Percentiles rank a stretch among this genome's conserved stretches.
Conservation (phyloP, 805 yeast genomes). For the Candida boleticola region DNA sequence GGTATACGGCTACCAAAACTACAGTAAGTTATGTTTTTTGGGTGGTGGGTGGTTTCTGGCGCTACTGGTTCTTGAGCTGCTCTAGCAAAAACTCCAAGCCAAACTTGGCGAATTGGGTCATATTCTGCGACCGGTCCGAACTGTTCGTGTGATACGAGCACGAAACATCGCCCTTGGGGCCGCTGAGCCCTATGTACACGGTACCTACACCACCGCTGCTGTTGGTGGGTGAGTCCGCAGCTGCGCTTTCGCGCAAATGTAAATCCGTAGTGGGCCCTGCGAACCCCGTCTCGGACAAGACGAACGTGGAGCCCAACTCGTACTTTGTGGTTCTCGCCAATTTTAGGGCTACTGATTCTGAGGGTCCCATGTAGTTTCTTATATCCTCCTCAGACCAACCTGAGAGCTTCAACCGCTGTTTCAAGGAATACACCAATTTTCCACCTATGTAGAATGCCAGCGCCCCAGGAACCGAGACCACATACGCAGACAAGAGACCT, state of each 20-base stretch:
- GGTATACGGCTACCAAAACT: too few relatives aligned
- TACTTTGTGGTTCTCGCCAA: constrained; percentile 76
- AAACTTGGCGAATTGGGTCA: constrained; percentile 69
- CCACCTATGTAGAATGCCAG: constrained; percentile 83
- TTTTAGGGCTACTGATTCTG: constrained; percentile 68
- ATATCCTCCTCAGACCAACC: constrained; percentile 81
- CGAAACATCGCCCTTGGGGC: constrained; percentile 58
- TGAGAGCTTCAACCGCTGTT: constrained; percentile 67
- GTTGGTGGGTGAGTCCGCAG: constrained; percentile 13
- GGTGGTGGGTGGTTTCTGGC: too few relatives aligned
- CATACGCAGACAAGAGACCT: constrained; percentile 75
- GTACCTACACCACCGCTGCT: constrained; percentile 49
- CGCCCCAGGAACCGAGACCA: constrained; percentile 84
- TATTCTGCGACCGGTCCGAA: constrained; percentile 59
- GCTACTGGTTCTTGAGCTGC: constrained; percentile 30
- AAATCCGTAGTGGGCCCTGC: constrained; percentile 67
- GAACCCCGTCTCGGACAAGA: constrained; percentile 82
- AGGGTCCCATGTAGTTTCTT: constrained; percentile 74
- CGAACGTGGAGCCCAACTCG: constrained; percentile 81
- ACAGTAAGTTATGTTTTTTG: too few relatives aligned
- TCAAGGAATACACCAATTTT: constrained; percentile 72
- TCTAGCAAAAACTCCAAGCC: constrained; percentile 63
- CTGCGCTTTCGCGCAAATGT: constrained; percentile 31
- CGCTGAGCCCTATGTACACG: constrained; percentile 68
- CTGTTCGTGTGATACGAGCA: constrained; percentile 44